Conservation (phyloP, 1,139 yeast genomes). For the Magnusiomyces fungicola region DNA sequence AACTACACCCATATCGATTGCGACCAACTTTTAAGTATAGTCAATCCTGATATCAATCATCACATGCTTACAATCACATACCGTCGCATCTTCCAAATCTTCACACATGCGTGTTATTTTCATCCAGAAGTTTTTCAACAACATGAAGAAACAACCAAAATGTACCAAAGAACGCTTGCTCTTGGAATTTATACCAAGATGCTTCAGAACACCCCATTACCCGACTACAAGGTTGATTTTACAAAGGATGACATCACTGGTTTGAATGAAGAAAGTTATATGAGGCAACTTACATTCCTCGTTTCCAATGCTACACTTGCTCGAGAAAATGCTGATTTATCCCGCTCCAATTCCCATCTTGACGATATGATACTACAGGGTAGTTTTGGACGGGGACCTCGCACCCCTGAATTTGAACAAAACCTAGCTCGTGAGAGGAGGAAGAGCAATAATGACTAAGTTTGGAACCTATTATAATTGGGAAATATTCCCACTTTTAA, state of each 20-base stretch:
- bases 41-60: constrained; percentile 2
- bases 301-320: constrained; percentile 1
- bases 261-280: constrained; percentile 2
- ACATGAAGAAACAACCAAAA: constrained; percentile 8
- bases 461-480: too few species aligned
- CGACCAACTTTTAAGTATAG: not conserved
- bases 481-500: too few species aligned
- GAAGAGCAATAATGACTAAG: too few species aligned
- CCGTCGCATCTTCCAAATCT: constrained; percentile 13
- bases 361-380: too few species aligned
- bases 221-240: constrained; percentile 1
- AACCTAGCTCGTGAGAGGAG: too few species aligned
- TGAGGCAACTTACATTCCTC: constrained; percentile 4
- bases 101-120: constrained; percentile 16
- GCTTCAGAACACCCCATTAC: constrained; percentile 7
- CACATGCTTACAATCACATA: constrained; percentile 6
- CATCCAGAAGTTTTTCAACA: constrained; percentile 10
- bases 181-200: constrained; percentile 10
- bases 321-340: too few species aligned
- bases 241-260: constrained; percentile 2
- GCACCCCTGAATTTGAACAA: too few species aligned
- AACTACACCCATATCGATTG: constrained; percentile 1
- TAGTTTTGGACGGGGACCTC: too few species aligned
- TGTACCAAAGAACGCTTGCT: constrained; percentile 10
- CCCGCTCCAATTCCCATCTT: too few species aligned